A percentile compares a stretch with the other conserved stretches of the same genome.
phyloP scores from a whole-genome alignment of 2,329 filamentous ascomycete genomes.

The Penicillium sp. region DNA sequence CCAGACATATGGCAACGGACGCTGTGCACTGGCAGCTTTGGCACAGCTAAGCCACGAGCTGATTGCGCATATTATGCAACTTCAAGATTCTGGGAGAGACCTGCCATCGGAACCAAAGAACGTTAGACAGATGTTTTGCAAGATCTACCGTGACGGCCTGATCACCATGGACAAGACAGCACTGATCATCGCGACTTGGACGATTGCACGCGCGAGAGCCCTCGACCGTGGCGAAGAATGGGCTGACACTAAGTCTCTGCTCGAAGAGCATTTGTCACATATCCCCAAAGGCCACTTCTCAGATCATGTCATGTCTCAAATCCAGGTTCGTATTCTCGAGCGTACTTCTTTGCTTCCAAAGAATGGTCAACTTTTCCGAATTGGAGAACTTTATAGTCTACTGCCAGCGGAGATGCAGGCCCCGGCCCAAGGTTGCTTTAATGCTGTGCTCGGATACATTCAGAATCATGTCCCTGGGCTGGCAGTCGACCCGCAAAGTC shows the following conservation, averaged over 20 bases:
- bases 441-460: constrained; percentile 19
- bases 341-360: constrained; percentile 33
- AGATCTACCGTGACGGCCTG: constrained; percentile 44
- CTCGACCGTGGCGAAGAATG: constrained; percentile 23
- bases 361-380: constrained; percentile 37
- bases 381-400: constrained; percentile 30
- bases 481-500: constrained; percentile 18
- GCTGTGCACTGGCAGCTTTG: constrained; percentile 39
- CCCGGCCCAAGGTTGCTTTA: constrained; percentile 24
- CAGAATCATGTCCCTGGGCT: constrained; percentile 17
- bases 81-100: constrained; percentile 31
- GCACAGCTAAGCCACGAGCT: constrained; percentile 44
- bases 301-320: constrained; percentile 26
- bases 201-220: constrained; percentile 34
- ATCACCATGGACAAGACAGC: constrained; percentile 41
- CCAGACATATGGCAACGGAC: constrained; percentile 35
- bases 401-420: constrained; percentile 29
- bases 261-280: constrained; percentile 31
- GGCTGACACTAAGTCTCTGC: constrained; percentile 28
- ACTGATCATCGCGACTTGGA: constrained; percentile 40
- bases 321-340: constrained; percentile 33
- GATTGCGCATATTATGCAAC: constrained; percentile 36
- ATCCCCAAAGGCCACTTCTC: constrained; percentile 31
- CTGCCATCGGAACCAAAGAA: constrained; percentile 31
- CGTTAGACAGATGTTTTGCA: constrained; percentile 41